These are phyloP conservation scores for Quercus bicolor DNA, from an alignment of 306 rosid genomes.

Conservation along the genomic window DNA sequence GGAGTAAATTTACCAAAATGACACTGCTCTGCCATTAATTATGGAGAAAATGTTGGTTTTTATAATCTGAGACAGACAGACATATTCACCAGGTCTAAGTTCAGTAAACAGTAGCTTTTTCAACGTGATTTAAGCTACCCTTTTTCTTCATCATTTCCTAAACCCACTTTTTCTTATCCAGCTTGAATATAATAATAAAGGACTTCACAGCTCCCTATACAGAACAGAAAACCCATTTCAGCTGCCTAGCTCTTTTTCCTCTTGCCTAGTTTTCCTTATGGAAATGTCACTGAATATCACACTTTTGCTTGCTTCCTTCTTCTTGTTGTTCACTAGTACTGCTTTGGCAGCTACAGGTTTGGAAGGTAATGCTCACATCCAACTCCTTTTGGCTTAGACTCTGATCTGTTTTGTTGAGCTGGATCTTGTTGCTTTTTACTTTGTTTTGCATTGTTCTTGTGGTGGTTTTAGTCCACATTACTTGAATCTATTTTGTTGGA, in stretches of 20 bases:
- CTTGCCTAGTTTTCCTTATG: background rate
- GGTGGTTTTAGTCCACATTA: background rate
- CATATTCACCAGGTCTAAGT: conserved; percentile 21
- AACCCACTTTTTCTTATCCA: conserved; percentile 1
- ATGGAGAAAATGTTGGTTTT: conserved; percentile 49
- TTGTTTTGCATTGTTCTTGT: background rate
- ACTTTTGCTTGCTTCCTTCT: conserved; percentile 30
- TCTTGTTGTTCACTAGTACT: conserved; percentile 33
- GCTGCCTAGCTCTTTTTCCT: background rate
- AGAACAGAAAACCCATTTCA: conserved; percentile 18
- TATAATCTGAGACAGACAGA: conserved; percentile 27
- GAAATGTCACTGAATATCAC: conserved; percentile 45
- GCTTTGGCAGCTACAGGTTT: conserved; percentile 42
- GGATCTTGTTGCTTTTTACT: background rate
- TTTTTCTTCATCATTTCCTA: conserved; percentile 19
- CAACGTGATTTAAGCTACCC: conserved; percentile 47
- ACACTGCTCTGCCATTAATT: conserved; percentile 41
- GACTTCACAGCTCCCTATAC: background rate
- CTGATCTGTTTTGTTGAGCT: conserved; percentile 2
- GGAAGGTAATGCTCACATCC: conserved; percentile 50
- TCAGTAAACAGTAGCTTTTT: background rate
- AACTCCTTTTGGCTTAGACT: background rate
- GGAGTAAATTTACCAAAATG: conserved; percentile 5
- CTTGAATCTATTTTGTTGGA: background rate
- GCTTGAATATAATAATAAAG: conserved; percentile 11